These are phyloP conservation scores for Malassezia nana DNA, from an alignment of 1,284 basidiomycete genomes.

Conservation along the genomic window DNA sequence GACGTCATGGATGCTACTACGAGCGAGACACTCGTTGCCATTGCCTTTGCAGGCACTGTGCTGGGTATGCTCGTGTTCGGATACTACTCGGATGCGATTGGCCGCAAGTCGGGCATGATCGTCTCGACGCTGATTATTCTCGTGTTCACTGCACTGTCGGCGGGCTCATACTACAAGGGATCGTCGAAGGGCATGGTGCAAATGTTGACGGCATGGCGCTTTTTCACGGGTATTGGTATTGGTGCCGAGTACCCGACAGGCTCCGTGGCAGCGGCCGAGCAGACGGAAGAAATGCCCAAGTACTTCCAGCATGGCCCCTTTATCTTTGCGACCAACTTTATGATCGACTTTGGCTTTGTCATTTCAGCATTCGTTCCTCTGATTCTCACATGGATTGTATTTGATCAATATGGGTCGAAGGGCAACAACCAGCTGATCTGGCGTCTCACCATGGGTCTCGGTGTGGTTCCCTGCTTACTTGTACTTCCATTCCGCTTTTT, in stretches of 20 bases:
- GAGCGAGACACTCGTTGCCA: constrained; percentile 25
- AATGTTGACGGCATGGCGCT: constrained; percentile 67
- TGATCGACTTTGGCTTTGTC: constrained; percentile 85
- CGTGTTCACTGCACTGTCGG: constrained; percentile 48
- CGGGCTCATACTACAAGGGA: constrained; percentile 50
- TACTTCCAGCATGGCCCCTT: constrained; percentile 75
- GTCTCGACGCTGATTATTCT: constrained; percentile 58
- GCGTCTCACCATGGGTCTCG: constrained; percentile 78
- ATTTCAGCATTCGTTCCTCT: constrained; percentile 71
- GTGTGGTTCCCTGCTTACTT: constrained; percentile 65
- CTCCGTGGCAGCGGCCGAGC: constrained; percentile 79
- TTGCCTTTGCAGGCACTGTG: constrained; percentile 54
- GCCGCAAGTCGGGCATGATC: constrained; percentile 79
- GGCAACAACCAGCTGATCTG: constrained; percentile 22
- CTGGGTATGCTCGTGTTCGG: constrained; percentile 55
- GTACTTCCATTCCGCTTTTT: constrained; percentile 76
- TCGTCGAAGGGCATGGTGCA: constrained; percentile 64
- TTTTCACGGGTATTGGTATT: constrained; percentile 50
- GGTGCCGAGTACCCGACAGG: constrained; percentile 87
- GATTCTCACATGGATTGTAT: constrained; percentile 47
- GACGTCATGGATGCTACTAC: not conserved
- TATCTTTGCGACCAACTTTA: constrained; percentile 53
- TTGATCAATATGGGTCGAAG: constrained; percentile 55
- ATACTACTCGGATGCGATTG: constrained; percentile 63
- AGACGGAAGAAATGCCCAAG: constrained; percentile 71